Conservation (phyloP, 345 rosid genomes). For the Eucalyptus brandiana region DNA sequence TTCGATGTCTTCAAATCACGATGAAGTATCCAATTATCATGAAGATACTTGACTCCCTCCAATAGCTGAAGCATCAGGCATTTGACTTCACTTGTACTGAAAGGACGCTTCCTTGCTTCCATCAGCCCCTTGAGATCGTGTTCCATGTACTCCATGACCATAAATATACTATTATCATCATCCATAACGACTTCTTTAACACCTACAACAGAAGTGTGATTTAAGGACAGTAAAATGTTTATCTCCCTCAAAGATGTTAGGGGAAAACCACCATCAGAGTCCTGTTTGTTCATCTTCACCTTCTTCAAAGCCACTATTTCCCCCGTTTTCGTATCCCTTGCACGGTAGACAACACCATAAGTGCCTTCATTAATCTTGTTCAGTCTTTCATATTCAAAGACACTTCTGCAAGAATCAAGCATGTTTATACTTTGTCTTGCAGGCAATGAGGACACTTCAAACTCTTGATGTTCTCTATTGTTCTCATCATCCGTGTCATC, state of each 20-base stretch:
- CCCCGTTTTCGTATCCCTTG: slow-evolving; percentile 53
- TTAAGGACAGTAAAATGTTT: slow-evolving; percentile 61
- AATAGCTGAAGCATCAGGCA: slow-evolving; percentile 79
- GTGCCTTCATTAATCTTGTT: slow-evolving; percentile 85
- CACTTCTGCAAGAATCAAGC: slow-evolving; percentile 59
- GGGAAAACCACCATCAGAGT: slow-evolving; percentile 61
- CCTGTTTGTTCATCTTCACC: slow-evolving; percentile 50
- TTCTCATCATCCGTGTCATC: background rate
- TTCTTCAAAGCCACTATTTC: slow-evolving; percentile 81
- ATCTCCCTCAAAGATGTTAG: slow-evolving; percentile 80
- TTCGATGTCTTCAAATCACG: slow-evolving; percentile 88
- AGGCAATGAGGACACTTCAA: slow-evolving; percentile 13
- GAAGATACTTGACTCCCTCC: slow-evolving; percentile 79
- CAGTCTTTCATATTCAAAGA: slow-evolving; percentile 54
- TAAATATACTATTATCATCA: slow-evolving; percentile 46
- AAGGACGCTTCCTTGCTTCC: slow-evolving; percentile 59
- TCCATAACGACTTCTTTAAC: slow-evolving; percentile 83
- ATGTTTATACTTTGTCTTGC: slow-evolving; percentile 27
- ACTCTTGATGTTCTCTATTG: background rate
- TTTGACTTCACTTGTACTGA: slow-evolving; percentile 84
- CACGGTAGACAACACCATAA: slow-evolving; percentile 76
- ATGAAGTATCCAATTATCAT: slow-evolving; percentile 88
- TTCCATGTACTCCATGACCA: slow-evolving; percentile 95
- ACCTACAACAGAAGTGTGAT: slow-evolving; percentile 62
- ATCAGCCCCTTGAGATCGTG: slow-evolving; percentile 69